Conservation (phyloP, 768 basidiomycete genomes). For the Trametes cingulata region DNA sequence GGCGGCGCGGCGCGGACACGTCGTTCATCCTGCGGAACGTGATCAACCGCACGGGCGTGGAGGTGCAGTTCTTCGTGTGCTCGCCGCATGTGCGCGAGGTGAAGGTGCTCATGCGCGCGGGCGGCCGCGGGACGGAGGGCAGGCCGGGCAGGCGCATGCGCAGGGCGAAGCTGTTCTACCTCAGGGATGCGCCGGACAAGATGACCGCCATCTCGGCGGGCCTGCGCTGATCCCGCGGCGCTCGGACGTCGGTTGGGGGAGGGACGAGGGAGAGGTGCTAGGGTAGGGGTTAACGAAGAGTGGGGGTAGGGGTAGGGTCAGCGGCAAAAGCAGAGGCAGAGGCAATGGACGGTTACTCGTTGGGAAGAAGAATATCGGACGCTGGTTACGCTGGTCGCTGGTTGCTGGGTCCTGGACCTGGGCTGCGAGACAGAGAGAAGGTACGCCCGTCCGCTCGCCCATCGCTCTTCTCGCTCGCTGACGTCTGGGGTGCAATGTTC, state of each 20-base stretch:
- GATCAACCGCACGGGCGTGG: conserved; percentile 87
- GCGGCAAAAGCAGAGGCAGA: background rate
- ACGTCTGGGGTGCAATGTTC: conserved; percentile 20
- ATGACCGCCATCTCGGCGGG: conserved; percentile 73
- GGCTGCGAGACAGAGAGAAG: background rate
- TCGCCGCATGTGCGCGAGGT: conserved; percentile 89
- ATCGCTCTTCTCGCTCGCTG: conserved; percentile 15
- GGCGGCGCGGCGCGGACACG: conserved; percentile 82
- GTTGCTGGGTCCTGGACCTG: background rate
- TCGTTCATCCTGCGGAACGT: conserved; percentile 90
- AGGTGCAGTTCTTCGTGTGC: conserved; percentile 87
- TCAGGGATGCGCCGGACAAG: conserved; percentile 81
- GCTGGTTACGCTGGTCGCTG: background rate
- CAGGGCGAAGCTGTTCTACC: conserved; percentile 81
- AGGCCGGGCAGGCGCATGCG: conserved; percentile 59
- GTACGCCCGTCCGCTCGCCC: conserved; percentile 1
- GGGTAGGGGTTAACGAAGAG: background rate
- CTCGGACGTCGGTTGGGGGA: background rate
- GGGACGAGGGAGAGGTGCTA: background rate
- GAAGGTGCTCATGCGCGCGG: conserved; percentile 68
- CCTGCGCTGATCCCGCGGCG: conserved; percentile 30
- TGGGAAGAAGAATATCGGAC: too few relatives aligned
- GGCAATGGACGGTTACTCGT: too few relatives aligned
- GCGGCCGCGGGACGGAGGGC: conserved; percentile 30
- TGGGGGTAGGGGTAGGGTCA: background rate